These are phyloP conservation scores for Arxiozyma telluris DNA, from an alignment of 1,139 yeast genomes.

Conservation along the genomic window DNA sequence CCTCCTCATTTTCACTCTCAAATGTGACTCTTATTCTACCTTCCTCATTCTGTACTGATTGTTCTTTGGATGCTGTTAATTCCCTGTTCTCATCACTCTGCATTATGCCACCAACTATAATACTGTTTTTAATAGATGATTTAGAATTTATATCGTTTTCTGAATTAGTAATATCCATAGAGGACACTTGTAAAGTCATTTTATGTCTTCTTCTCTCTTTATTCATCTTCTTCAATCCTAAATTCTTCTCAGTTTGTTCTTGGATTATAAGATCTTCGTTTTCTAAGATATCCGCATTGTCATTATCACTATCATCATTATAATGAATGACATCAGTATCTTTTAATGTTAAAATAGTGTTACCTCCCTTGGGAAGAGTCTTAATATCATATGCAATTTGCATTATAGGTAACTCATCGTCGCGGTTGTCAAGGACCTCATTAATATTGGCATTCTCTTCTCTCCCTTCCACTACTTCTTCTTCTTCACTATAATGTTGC, in stretches of 20 bases:
- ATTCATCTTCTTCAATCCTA: conserved; percentile 20
- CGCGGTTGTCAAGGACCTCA: not conserved
- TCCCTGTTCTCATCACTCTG: not conserved
- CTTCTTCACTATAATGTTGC: conserved; percentile 24
- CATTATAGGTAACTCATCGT: conserved; percentile 21
- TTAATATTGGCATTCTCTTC: not conserved
- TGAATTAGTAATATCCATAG: conserved; percentile 41
- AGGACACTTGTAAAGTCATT: conserved; percentile 13
- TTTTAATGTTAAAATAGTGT: conserved; percentile 54
- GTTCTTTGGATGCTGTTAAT: not conserved
- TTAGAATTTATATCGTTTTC: conserved; percentile 18
- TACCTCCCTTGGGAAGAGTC: conserved; percentile 21
- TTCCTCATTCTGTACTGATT: not conserved
- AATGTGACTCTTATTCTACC: conserved; percentile 17
- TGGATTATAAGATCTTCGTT: conserved; percentile 14
- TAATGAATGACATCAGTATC: conserved; percentile 50
- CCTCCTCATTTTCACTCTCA: conserved; percentile 17
- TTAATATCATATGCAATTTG: conserved; percentile 14
- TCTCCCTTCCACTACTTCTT: conserved; percentile 15
- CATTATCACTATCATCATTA: conserved; percentile 36
- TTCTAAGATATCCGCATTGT: conserved; percentile 21
- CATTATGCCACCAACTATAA: not conserved
- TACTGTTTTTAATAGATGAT: not conserved
- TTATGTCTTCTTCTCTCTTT: conserved; percentile 19
- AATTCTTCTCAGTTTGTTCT: conserved; percentile 14